These are phyloP conservation scores for Colletotrichum lentis DNA, from an alignment of 2,329 filamentous ascomycete genomes.

Conservation along the genomic window DNA sequence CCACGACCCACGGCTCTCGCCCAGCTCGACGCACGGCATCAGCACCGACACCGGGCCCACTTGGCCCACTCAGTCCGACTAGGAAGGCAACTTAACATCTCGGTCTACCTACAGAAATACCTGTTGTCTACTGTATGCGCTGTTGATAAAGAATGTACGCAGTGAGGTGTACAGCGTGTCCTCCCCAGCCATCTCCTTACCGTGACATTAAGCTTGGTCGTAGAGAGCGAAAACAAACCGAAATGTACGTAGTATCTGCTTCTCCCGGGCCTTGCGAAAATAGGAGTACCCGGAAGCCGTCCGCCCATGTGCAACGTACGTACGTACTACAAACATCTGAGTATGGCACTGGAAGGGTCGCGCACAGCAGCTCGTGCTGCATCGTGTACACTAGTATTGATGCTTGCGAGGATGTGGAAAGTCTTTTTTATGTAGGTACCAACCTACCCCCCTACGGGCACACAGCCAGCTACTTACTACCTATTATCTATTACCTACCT, in stretches of 20 bases:
- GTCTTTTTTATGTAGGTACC: not conserved
- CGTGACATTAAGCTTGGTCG: too few relatives aligned
- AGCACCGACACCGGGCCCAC: slow-evolving; percentile 19
- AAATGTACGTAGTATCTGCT: too few relatives aligned
- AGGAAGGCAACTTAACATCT: too few relatives aligned
- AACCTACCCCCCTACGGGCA: not conserved
- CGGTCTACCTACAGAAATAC: not conserved
- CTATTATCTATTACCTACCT: too few relatives aligned
- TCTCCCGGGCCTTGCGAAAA: too few relatives aligned
- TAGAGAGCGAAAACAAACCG: not conserved
- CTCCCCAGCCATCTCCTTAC: too few relatives aligned
- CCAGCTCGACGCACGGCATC: slow-evolving; percentile 20
- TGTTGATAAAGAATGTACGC: not conserved
- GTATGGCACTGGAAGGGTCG: not conserved
- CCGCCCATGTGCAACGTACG: too few relatives aligned
- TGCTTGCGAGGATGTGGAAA: not conserved
- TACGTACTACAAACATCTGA: too few relatives aligned
- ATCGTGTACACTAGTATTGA: not conserved
- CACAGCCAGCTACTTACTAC: too few relatives aligned
- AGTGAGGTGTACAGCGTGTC: not conserved
- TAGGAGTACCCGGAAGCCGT: too few relatives aligned
- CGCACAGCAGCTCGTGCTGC: not conserved
- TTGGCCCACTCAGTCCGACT: too few relatives aligned
- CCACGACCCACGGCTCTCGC: slow-evolving; percentile 18
- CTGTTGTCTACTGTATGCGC: not conserved